A percentile compares a stretch with the other conserved stretches of the same genome.
These are phyloP conservation scores for Erysimum cheiranthoides DNA, from an alignment of 345 rosid genomes.

Conservation along the genomic window DNA sequence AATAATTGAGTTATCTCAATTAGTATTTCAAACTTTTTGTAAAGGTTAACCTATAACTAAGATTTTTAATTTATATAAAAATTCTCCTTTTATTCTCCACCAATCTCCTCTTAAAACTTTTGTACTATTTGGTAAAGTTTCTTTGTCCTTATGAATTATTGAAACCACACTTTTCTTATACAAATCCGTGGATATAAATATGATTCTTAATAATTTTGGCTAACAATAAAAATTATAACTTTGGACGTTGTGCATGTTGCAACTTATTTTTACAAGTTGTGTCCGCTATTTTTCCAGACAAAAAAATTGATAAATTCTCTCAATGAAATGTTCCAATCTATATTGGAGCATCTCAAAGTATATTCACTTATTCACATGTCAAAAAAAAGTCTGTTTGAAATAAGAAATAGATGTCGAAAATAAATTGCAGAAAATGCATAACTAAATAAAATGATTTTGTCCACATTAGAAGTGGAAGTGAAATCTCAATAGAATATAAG, in stretches of 20 bases:
- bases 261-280: neutral
- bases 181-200: neutral
- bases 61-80: neutral
- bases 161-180: neutral
- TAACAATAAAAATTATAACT: neutral
- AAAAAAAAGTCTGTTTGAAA: too few relatives aligned
- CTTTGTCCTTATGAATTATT: constrained; percentile 11
- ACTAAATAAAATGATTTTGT: too few relatives aligned
- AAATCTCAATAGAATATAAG: too few relatives aligned
- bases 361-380: too few relatives aligned
- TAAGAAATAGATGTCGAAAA: too few relatives aligned
- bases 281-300: neutral
- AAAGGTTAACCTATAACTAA: neutral
- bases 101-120: constrained; percentile 9
- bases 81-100: constrained; percentile 8
- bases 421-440: too few relatives aligned
- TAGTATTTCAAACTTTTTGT: neutral
- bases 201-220: neutral
- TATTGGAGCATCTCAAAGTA: too few relatives aligned
- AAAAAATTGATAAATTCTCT: neutral
- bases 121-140: constrained; percentile 1
- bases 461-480: too few relatives aligned
- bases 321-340: too few relatives aligned
- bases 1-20: neutral
- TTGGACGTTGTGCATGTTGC: neutral